These are phyloP conservation scores for Lasiodiplodia hormozganensis DNA, from an alignment of 2,329 filamentous ascomycete genomes.

Conservation along the genomic window DNA sequence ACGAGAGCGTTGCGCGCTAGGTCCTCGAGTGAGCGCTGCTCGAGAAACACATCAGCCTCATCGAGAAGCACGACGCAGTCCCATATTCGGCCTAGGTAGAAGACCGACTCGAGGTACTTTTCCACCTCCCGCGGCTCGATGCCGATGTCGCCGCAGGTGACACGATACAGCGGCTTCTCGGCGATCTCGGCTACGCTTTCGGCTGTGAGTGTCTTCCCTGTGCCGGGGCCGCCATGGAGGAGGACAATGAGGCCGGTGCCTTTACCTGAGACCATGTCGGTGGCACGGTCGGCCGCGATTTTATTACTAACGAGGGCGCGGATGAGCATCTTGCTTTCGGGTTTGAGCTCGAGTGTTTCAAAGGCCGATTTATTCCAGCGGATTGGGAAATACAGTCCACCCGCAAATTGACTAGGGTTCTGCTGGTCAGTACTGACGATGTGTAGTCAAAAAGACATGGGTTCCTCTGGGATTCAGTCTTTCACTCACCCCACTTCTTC, in stretches of 20 bases:
- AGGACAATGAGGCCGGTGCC: slow-evolving; percentile 39
- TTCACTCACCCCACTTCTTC: too few species aligned
- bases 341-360: too few species aligned
- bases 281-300: too few species aligned
- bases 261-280: slow-evolving; percentile 37
- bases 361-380: too few species aligned
- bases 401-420: too few species aligned
- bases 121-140: neutral
- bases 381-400: too few species aligned
- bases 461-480: too few species aligned
- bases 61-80: slow-evolving; percentile 5
- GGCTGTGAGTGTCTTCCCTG: slow-evolving; percentile 38
- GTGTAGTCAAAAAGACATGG: too few species aligned
- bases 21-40: neutral
- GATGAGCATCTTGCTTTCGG: too few species aligned
- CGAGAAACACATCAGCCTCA: slow-evolving; percentile 26
- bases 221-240: slow-evolving; percentile 31
- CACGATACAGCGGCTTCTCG: slow-evolving; percentile 38
- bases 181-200: slow-evolving; percentile 41
- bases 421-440: too few species aligned
- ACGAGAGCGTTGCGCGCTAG: neutral
- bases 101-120: neutral
- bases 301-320: too few species aligned
- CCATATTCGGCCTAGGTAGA: neutral
- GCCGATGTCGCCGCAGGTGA: slow-evolving; percentile 30